Conservation (phyloP, 805 yeast genomes). For the Saccharomycopsis sp. region DNA sequence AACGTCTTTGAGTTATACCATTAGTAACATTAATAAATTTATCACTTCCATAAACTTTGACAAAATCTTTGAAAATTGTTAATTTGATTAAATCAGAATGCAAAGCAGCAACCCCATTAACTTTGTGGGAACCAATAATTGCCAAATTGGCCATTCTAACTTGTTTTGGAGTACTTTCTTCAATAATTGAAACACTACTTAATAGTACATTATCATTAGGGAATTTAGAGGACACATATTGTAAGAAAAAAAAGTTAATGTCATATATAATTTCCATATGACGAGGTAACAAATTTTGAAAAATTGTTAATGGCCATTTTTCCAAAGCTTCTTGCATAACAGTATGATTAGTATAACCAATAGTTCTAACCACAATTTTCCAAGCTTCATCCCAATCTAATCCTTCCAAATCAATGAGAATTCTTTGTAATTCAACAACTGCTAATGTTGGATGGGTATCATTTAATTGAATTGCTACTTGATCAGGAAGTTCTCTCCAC, state of each 20-base stretch:
- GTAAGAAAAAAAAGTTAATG: constrained; percentile 69
- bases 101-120: constrained; percentile 92
- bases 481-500: constrained; percentile 77
- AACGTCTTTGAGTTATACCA: constrained; percentile 93
- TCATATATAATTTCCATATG: constrained; percentile 86
- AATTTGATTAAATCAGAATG: constrained; percentile 87
- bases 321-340: constrained; percentile 93
- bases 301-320: constrained; percentile 84
- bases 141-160: constrained; percentile 91
- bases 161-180: constrained; percentile 70
- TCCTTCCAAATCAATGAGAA: constrained; percentile 74
- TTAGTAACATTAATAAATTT: constrained; percentile 88
- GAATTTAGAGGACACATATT: constrained; percentile 62
- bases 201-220: constrained; percentile 64
- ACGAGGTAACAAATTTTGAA: constrained; percentile 75
- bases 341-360: constrained; percentile 91
- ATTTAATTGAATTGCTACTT: constrained; percentile 84
- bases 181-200: constrained; percentile 69
- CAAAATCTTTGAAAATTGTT: constrained; percentile 86
- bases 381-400: constrained; percentile 79
- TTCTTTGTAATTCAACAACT: constrained; percentile 78
- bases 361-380: constrained; percentile 68
- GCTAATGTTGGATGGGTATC: constrained; percentile 95
- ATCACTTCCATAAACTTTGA: constrained; percentile 66
- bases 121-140: constrained; percentile 84